These are phyloP conservation scores for Cyclotella baltica DNA, from an alignment of 108 stramenopile species.

Conservation along the genomic window DNA sequence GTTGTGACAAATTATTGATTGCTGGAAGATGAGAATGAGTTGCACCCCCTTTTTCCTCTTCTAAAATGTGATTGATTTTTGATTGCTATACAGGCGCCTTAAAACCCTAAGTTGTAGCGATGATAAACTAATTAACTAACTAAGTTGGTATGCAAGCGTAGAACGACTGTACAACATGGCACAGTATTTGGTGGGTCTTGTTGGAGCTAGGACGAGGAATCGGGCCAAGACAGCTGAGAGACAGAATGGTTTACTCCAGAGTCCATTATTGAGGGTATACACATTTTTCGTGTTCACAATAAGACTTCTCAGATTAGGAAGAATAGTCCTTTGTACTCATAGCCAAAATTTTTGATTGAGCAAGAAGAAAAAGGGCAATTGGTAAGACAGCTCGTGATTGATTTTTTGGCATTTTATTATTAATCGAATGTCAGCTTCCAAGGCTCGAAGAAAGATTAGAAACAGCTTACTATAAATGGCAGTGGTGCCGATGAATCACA, in stretches of 20 bases:
- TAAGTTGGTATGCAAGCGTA: slow-evolving; percentile 71
- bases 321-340: slow-evolving; percentile 76
- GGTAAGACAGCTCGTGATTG: slow-evolving; percentile 86
- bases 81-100: too few species aligned
- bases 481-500: slow-evolving; percentile 93
- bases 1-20: too few species aligned
- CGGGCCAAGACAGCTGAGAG: slow-evolving; percentile 34
- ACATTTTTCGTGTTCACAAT: slow-evolving; percentile 93
- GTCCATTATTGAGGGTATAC: slow-evolving; percentile 81
- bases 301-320: slow-evolving; percentile 83
- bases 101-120: too few species aligned
- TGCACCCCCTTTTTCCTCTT: too few species aligned
- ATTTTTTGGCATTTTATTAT: slow-evolving; percentile 96
- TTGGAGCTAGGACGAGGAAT: slow-evolving; percentile 47
- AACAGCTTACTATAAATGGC: slow-evolving; percentile 69
- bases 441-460: slow-evolving; percentile 3
- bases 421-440: slow-evolving; percentile 58
- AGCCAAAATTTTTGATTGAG: slow-evolving; percentile 59
- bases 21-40: too few species aligned
- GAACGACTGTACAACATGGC: slow-evolving; percentile 90
- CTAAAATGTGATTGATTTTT: too few species aligned
- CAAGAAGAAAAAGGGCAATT: slow-evolving; percentile 46
- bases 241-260: slow-evolving; percentile 53
- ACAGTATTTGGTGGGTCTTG: slow-evolving; percentile 62
- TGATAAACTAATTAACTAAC: too few species aligned